These are phyloP conservation scores for Avicennia marina DNA, from an alignment of 257 asterid species.

Conservation along the genomic window DNA sequence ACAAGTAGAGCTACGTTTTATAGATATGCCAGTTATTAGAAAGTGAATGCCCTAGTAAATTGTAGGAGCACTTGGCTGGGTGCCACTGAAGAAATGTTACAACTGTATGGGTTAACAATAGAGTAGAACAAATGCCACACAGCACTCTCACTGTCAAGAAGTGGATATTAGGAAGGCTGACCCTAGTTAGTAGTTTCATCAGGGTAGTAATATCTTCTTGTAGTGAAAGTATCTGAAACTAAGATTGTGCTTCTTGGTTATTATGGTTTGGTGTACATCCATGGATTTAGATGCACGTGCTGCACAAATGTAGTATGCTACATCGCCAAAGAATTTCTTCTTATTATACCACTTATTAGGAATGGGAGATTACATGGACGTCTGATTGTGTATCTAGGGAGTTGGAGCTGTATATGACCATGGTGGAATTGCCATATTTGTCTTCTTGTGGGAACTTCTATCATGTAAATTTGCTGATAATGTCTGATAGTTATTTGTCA, in stretches of 20 bases:
- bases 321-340: not conserved
- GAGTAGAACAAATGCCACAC: no score
- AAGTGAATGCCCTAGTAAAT: not conserved
- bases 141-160: not conserved
- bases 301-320: not conserved
- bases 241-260: not conserved
- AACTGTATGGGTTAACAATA: not conserved
- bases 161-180: not conserved
- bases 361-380: not conserved
- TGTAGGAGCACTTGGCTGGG: no score
- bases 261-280: not conserved
- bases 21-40: conserved; percentile 5
- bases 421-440: not conserved
- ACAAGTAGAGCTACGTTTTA: not conserved
- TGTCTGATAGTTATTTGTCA: not conserved
- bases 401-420: not conserved
- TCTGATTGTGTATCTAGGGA: not conserved
- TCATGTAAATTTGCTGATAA: not conserved
- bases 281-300: not conserved
- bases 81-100: not conserved
- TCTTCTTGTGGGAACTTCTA: not conserved
- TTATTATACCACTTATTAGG: conserved; percentile 5
- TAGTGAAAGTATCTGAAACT: not conserved
- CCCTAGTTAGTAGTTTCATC: not conserved
- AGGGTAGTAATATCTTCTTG: not conserved